Evolutionary conservation across 1,284 basidiomycete species (phyloP).

Genomic region (Sanguinoderma infundibulare): DNA sequence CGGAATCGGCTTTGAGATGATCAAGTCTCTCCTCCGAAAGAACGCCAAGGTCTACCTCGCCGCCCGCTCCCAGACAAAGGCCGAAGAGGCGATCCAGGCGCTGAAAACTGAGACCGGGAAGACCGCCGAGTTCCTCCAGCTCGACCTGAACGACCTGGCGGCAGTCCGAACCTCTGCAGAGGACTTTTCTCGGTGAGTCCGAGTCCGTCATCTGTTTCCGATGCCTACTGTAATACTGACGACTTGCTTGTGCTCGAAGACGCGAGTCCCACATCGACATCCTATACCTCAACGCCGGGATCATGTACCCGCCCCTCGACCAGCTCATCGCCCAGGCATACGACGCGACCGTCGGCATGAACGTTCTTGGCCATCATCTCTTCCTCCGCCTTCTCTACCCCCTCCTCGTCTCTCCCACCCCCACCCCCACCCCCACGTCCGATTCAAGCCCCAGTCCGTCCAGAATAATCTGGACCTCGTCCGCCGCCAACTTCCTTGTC

Average conservation of each 20-base stretch:
- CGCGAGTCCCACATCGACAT: constrained; percentile 45
- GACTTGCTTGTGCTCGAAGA: constrained; percentile 28
- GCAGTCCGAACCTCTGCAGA: no score
- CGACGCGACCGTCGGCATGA: constrained; percentile 65
- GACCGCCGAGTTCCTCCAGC: no score
- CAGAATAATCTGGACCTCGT: constrained; percentile 20
- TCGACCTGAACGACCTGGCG: no score
- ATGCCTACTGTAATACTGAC: not conserved
- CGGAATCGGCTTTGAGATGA: constrained; percentile 25
- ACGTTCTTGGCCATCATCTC: constrained; percentile 46
- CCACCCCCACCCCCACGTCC: not conserved
- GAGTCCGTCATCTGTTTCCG: not conserved
- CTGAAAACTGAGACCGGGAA: no score
- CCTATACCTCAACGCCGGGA: no score
- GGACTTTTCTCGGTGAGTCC: constrained; percentile 37
- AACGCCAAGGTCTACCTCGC: no score
- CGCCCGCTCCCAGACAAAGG: no score
- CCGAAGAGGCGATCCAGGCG: no score
- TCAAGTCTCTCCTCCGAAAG: no score
- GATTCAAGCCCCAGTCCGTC: constrained; percentile 1
- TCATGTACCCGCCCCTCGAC: no score
- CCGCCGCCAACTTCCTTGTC: constrained; percentile 2
- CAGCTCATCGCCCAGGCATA: no score
- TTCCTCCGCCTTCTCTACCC: constrained; percentile 13
- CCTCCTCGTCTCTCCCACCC: no score